These are phyloP conservation scores for Boletus tylopilopsis DNA, from an alignment of 768 basidiomycete genomes.

Conservation along the genomic window DNA sequence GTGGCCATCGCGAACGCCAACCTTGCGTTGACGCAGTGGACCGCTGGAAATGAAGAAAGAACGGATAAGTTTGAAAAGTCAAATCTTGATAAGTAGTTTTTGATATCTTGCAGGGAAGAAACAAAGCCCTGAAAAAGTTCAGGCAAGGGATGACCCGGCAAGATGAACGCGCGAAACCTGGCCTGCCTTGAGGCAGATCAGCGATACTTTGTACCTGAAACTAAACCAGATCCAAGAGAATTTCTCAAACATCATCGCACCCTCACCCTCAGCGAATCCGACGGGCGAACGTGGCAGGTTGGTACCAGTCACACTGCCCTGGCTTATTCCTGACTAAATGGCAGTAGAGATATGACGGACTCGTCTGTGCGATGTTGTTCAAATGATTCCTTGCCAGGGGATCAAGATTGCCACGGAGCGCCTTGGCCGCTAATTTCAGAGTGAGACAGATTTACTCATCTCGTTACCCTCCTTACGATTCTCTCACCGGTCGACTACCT, in stretches of 20 bases:
- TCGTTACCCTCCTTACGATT: neutral
- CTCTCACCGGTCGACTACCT: neutral
- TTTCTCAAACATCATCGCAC: neutral
- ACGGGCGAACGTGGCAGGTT: neutral
- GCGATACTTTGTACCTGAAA: constrained; percentile 10
- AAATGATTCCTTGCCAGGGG: too few relatives aligned
- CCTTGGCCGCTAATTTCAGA: too few relatives aligned
- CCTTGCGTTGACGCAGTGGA: neutral
- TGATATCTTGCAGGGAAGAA: constrained; percentile 9
- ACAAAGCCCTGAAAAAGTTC: constrained; percentile 6
- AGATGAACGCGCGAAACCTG: constrained; percentile 22
- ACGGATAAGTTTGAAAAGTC: neutral
- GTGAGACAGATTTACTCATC: neutral
- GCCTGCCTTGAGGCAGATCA: constrained; percentile 19
- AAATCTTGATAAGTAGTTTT: constrained; percentile 2
- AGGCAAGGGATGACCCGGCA: neutral
- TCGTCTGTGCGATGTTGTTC: too few relatives aligned
- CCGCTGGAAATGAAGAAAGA: neutral
- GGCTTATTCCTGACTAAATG: too few relatives aligned
- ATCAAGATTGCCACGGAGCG: too few relatives aligned
- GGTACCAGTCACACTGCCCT: neutral
- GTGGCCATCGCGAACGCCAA: constrained; percentile 6
- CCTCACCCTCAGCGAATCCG: neutral
- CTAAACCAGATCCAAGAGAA: neutral
- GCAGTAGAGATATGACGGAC: too few relatives aligned